Conservation (phyloP, 345 rosid genomes). For the Geranium brycei region DNA sequence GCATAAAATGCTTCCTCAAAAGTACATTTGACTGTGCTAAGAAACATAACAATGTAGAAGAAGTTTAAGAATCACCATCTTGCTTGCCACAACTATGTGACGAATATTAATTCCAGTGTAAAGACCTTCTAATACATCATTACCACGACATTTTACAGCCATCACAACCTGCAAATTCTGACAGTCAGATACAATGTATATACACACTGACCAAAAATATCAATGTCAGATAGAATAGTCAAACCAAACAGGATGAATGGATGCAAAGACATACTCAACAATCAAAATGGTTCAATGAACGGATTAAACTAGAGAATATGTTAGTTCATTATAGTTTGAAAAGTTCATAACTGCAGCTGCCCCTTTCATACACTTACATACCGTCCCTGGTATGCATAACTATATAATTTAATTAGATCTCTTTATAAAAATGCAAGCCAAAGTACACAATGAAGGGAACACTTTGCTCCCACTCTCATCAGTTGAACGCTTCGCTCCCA, state of each 20-base stretch:
- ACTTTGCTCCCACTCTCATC: neutral
- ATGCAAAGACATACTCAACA: neutral
- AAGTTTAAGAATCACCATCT: constrained; percentile 45
- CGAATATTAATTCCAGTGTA: constrained; percentile 62
- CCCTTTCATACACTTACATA: neutral
- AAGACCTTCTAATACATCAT: constrained; percentile 60
- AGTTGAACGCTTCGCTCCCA: neutral
- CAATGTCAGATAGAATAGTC: neutral
- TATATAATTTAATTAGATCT: neutral
- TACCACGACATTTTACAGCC: constrained; percentile 85
- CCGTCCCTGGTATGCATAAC: neutral
- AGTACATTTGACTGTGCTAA: neutral
- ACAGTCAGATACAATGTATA: neutral
- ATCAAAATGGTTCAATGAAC: constrained; percentile 4
- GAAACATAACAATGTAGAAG: neutral
- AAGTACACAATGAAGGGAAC: neutral
- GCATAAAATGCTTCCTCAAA: neutral
- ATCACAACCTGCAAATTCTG: constrained; percentile 54
- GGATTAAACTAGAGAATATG: neutral
- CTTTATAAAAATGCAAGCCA: neutral
- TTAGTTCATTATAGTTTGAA: neutral
- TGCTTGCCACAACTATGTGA: constrained; percentile 84
- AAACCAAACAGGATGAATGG: neutral
- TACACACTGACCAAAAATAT: neutral
- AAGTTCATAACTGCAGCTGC: neutral